Evolutionary conservation across 129 eudicot species (phyloP).

Genomic region (Deinandra increscens): DNA sequence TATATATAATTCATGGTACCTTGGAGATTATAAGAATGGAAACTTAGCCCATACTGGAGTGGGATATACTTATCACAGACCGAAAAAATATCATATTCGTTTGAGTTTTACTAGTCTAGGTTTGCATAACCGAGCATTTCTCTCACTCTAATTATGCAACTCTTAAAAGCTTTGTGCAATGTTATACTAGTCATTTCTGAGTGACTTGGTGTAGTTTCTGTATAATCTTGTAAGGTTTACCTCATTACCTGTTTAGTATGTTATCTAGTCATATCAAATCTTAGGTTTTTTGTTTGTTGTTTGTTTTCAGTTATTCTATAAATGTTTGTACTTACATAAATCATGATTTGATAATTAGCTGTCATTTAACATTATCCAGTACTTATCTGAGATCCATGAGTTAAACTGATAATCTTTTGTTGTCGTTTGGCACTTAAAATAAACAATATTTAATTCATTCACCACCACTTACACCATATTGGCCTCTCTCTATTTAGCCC

Average conservation of each 20-base stretch:
- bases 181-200: neutral
- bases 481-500: neutral
- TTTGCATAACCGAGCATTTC: neutral
- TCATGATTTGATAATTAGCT: neutral
- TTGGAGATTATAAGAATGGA: neutral
- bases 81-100: neutral
- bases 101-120: conserved; percentile 14
- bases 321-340: neutral
- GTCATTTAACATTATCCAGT: no score
- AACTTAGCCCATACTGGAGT: neutral
- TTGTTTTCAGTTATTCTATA: neutral
- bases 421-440: neutral
- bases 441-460: neutral
- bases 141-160: neutral
- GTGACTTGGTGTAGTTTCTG: neutral
- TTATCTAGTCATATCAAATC: neutral
- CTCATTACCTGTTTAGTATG: neutral
- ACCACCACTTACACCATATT: neutral
- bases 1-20: neutral
- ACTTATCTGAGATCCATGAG: neutral
- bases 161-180: neutral
- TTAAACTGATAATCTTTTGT: neutral
- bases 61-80: neutral
- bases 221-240: neutral
- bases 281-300: neutral